Evolutionary conservation across 805 yeast genomes (phyloP).

Genomic region (Myxozyma vanderwaltii): DNA sequence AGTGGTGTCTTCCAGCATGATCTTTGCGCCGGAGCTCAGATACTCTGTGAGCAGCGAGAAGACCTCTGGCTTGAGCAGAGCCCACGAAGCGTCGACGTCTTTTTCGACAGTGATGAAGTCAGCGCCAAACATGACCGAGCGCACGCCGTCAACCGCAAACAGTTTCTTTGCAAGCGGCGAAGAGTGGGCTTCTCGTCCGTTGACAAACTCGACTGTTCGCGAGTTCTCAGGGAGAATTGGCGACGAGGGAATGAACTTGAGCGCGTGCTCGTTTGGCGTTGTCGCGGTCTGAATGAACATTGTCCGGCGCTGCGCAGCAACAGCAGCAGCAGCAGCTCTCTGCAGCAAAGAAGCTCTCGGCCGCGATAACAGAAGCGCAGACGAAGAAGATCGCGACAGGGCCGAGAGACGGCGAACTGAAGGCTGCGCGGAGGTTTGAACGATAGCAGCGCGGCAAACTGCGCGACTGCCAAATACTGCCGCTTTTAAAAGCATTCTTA

Average conservation of each 20-base stretch:
- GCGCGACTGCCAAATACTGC: neutral
- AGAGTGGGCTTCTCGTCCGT: slow-evolving; percentile 71
- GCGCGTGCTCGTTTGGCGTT: slow-evolving; percentile 84
- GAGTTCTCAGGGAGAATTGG: slow-evolving; percentile 60
- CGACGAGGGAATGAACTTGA: slow-evolving; percentile 75
- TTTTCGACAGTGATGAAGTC: slow-evolving; percentile 85
- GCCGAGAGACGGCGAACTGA: neutral
- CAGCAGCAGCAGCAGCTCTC: too few species aligned
- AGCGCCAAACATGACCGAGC: slow-evolving; percentile 75
- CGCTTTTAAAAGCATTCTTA: neutral
- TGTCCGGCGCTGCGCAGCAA: slow-evolving; percentile 30
- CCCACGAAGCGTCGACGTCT: slow-evolving; percentile 62
- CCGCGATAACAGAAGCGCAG: too few species aligned
- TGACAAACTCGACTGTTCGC: slow-evolving; percentile 67
- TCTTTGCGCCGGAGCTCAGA: slow-evolving; percentile 52
- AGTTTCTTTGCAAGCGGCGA: slow-evolving; percentile 79
- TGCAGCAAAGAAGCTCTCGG: too few species aligned
- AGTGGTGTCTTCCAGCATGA: slow-evolving; percentile 43
- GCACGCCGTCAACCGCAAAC: slow-evolving; percentile 74
- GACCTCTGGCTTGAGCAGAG: slow-evolving; percentile 66
- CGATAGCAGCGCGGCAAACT: slow-evolving; percentile 2
- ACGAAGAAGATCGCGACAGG: neutral
- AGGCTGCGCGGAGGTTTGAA: neutral
- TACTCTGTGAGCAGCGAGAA: slow-evolving; percentile 52
- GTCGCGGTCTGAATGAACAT: slow-evolving; percentile 78